Evolutionary conservation across 768 basidiomycete genomes (phyloP).

Genomic region (Serendipita sp.): DNA sequence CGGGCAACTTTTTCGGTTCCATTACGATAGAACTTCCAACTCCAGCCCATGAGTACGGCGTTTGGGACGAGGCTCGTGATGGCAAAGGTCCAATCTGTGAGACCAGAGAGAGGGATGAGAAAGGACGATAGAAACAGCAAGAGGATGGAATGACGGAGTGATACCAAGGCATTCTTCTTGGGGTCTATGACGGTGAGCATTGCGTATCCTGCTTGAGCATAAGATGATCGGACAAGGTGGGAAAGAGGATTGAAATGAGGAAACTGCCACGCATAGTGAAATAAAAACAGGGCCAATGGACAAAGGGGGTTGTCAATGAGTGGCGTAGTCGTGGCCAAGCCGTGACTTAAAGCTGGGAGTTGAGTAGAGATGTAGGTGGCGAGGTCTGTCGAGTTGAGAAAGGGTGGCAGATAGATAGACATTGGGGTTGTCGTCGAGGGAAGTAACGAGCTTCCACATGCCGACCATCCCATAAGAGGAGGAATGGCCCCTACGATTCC

Average conservation of each 20-base stretch:
- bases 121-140: slow-evolving; percentile 64
- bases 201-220: slow-evolving; percentile 82
- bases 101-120: slow-evolving; percentile 71
- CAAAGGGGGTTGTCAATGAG: slow-evolving; percentile 56
- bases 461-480: slow-evolving; percentile 97
- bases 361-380: slow-evolving; percentile 20
- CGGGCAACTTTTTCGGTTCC: slow-evolving; percentile 67
- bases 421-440: slow-evolving; percentile 46
- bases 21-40: slow-evolving; percentile 56
- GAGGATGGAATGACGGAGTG: slow-evolving; percentile 64
- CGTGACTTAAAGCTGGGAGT: background rate
- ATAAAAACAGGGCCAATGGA: slow-evolving; percentile 60
- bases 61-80: slow-evolving; percentile 64
- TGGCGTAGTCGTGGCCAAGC: slow-evolving; percentile 19
- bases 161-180: slow-evolving; percentile 63
- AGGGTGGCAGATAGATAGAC: slow-evolving; percentile 43
- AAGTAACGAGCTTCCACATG: slow-evolving; percentile 65
- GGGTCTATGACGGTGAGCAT: slow-evolving; percentile 82
- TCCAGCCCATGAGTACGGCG: slow-evolving; percentile 43
- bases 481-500: slow-evolving; percentile 84
- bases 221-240: slow-evolving; percentile 68
- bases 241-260: slow-evolving; percentile 95
- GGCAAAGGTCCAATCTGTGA: slow-evolving; percentile 86
- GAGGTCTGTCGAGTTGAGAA: slow-evolving; percentile 26
- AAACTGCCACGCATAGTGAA: slow-evolving; percentile 96